phyloP scores from a whole-genome alignment of 2,329 filamentous ascomycete genomes.

The Pseudogymnoascus sp. region DNA sequence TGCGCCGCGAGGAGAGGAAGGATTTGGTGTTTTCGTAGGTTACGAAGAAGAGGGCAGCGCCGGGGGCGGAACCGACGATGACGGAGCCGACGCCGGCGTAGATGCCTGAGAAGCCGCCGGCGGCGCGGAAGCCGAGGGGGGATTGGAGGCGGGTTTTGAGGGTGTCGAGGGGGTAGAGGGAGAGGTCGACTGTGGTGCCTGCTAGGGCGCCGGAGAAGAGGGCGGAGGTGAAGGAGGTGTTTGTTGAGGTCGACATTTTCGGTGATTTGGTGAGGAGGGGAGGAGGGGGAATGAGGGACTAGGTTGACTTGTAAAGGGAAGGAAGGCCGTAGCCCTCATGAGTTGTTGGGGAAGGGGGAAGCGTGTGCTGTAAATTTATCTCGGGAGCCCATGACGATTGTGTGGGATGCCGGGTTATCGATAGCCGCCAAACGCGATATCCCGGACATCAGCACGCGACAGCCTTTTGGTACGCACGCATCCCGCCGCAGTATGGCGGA shows the following conservation, averaged over 20 bases:
- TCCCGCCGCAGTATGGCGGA: neutral
- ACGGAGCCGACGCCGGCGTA: constrained; percentile 89
- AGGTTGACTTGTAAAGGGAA: neutral
- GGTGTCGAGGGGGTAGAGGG: constrained; percentile 95
- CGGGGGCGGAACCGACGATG: constrained; percentile 82
- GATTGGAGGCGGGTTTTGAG: constrained; percentile 97
- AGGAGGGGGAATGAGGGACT: neutral
- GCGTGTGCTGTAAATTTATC: constrained; percentile 1
- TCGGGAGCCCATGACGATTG: constrained; percentile 4
- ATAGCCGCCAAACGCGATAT: constrained; percentile 9
- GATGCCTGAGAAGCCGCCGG: constrained; percentile 82
- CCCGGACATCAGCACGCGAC: constrained; percentile 5
- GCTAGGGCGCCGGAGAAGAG: constrained; percentile 79
- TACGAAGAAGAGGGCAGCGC: constrained; percentile 94
- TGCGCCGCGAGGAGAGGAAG: constrained; percentile 32
- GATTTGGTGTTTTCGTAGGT: constrained; percentile 75
- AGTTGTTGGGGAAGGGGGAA: neutral
- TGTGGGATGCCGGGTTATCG: constrained; percentile 7
- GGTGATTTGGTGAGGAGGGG: neutral
- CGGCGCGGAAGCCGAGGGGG: constrained; percentile 63
- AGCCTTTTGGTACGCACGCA: neutral
- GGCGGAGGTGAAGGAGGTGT: constrained; percentile 47
- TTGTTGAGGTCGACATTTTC: constrained; percentile 18
- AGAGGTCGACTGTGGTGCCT: constrained; percentile 92
- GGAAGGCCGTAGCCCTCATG: constrained; percentile 8